These are phyloP conservation scores for Phalaenopsis hybrid DNA, from an alignment of 116 monocot species.

Conservation along the genomic window DNA sequence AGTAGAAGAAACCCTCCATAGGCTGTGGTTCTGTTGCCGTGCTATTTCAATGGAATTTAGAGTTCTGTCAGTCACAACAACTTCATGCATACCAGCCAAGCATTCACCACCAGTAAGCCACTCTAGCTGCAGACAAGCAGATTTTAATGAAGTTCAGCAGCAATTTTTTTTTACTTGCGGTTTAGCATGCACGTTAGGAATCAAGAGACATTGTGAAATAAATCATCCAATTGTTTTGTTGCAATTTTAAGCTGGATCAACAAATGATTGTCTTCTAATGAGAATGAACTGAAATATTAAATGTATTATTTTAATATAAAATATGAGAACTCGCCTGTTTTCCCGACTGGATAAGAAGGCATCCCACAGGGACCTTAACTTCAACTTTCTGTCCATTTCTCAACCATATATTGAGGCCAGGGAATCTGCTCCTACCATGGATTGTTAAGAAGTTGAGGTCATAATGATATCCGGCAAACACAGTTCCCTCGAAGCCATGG, in stretches of 20 bases:
- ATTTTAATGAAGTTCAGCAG: neutral
- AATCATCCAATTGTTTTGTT: neutral
- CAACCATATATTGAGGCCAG: conserved; percentile 85
- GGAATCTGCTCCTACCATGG: conserved; percentile 94
- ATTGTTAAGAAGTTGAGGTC: conserved; percentile 94
- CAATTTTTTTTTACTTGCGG: neutral
- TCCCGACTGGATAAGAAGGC: conserved; percentile 88
- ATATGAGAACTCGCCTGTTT: conserved; percentile 48
- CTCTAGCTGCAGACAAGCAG: conserved; percentile 46
- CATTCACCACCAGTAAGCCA: conserved; percentile 92
- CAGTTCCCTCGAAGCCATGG: conserved; percentile 66
- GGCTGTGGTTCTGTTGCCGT: conserved; percentile 51
- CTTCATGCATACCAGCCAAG: conserved; percentile 95
- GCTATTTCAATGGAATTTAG: conserved; percentile 58
- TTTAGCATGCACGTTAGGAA: no score
- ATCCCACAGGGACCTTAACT: conserved; percentile 88
- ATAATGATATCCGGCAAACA: conserved; percentile 94
- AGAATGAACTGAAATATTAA: neutral
- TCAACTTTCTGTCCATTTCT: conserved; percentile 77
- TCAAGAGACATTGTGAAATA: neutral
- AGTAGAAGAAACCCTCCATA: conserved; percentile 95
- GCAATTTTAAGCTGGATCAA: neutral
- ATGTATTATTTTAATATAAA: neutral
- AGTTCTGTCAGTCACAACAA: conserved; percentile 72
- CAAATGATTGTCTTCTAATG: neutral